phyloP scores from a whole-genome alignment of 768 basidiomycete species.

The Amanita muscaria region DNA sequence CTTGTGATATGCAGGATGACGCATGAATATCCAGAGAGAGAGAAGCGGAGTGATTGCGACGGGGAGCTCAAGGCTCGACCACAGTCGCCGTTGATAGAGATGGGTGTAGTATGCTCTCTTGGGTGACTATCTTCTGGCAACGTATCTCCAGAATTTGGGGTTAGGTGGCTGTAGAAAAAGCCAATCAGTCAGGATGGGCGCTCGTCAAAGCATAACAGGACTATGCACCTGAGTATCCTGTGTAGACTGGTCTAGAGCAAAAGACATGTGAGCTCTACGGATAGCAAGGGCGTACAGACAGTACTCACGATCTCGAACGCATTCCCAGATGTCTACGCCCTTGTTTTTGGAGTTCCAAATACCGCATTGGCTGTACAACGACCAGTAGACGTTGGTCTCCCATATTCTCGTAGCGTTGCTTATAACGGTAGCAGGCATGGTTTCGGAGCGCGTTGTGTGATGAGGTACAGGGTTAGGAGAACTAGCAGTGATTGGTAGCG shows the following conservation, averaged over 20 bases:
- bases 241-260: conserved; percentile 47
- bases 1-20: neutral
- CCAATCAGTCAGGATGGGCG: conserved; percentile 12
- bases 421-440: conserved; percentile 47
- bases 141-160: conserved; percentile 36
- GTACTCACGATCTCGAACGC: conserved; percentile 56
- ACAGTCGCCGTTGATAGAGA: neutral
- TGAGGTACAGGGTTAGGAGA: neutral
- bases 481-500: neutral
- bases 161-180: conserved; percentile 29
- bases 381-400: conserved; percentile 62
- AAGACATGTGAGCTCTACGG: conserved; percentile 5
- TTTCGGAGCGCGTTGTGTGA: no score
- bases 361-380: conserved; percentile 57
- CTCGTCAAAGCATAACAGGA: neutral
- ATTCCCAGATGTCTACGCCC: conserved; percentile 72
- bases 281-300: conserved; percentile 6
- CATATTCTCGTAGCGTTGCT: conserved; percentile 62
- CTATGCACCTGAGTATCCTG: conserved; percentile 34
- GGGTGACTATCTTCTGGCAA: conserved; percentile 38
- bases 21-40: neutral
- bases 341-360: conserved; percentile 60
- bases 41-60: neutral
- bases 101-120: no score
- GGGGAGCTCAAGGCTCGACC: neutral